Evolutionary conservation across 306 rosid species (phyloP).

Genomic region (Cucumis sativus): Cucumber_9930_V3 NC_026659.2:10667501-10668000

Average conservation of each 20-base stretch:
- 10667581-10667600: conserved; percentile 29
- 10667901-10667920: conserved; percentile 24
- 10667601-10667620: conserved; percentile 26
- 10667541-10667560: conserved; percentile 13
- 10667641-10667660: conserved; percentile 20
- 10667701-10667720: conserved; percentile 13
- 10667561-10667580: conserved; percentile 17
- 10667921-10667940: conserved; percentile 36
- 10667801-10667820: not conserved
- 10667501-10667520: not conserved
- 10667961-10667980: conserved; percentile 40
- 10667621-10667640: conserved; percentile 21
- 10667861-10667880: conserved; percentile 58
- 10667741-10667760: conserved; percentile 29
- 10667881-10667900: conserved; percentile 37
- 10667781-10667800: not conserved
- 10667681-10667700: conserved; percentile 20
- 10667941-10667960: conserved; percentile 45
- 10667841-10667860: not conserved
- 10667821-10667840: not conserved
- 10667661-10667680: conserved; percentile 15
- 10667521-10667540: not conserved
- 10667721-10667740: conserved; percentile 19
- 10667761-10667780: conserved; percentile 12
- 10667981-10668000: not conserved